phyloP scores from a whole-genome alignment of 2,329 filamentous ascomycete genomes.

The Tricladium varicosporioides region DNA sequence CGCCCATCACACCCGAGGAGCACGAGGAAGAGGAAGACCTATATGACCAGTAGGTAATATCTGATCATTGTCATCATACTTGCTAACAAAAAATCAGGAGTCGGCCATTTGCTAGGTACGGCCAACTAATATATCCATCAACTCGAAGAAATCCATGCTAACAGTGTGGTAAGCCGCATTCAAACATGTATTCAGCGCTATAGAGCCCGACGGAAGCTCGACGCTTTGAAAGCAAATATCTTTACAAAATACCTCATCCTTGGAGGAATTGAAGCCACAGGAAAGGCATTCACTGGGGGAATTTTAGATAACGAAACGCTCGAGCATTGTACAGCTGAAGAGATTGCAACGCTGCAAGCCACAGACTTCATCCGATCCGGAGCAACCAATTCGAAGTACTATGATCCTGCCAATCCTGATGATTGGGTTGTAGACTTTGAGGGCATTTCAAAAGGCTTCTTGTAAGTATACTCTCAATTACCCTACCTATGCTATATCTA shows the following conservation, averaged over 20 bases:
- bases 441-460: slow-evolving; percentile 72
- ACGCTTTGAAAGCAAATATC: slow-evolving; percentile 56
- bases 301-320: slow-evolving; percentile 60
- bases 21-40: slow-evolving; percentile 63
- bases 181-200: slow-evolving; percentile 83
- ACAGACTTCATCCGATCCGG: slow-evolving; percentile 54
- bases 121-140: too few species aligned
- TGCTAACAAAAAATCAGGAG: slow-evolving; percentile 36
- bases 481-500: too few species aligned
- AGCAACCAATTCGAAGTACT: slow-evolving; percentile 41
- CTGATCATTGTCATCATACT: slow-evolving; percentile 23
- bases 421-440: slow-evolving; percentile 80
- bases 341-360: slow-evolving; percentile 64
- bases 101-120: slow-evolving; percentile 55
- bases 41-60: slow-evolving; percentile 61
- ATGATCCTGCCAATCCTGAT: slow-evolving; percentile 47
- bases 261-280: slow-evolving; percentile 69
- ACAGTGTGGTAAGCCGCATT: slow-evolving; percentile 56
- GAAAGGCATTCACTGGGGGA: slow-evolving; percentile 59
- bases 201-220: slow-evolving; percentile 72
- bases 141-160: slow-evolving; percentile 28
- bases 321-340: slow-evolving; percentile 57
- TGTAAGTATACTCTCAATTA: slow-evolving; percentile 52
- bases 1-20: slow-evolving; percentile 70
- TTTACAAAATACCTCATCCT: slow-evolving; percentile 81